Base-by-base conservation (phyloP, 164 flowering plant genomes). In the Litsea cubeba region DNA sequence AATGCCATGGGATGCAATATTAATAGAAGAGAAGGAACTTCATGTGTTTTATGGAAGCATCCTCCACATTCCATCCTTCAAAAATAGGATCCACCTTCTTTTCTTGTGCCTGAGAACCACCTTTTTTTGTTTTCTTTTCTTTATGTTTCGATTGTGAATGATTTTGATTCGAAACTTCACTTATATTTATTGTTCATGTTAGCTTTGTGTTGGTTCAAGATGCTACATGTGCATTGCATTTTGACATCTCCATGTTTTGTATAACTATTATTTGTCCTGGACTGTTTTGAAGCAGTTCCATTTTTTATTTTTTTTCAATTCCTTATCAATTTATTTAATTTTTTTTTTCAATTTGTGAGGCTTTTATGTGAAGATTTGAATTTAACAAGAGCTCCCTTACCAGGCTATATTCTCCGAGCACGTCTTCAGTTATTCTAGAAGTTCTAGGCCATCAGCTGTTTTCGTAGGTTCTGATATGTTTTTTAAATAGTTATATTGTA, bases 381-480 rank as follows among this genome's bases (percentile, higher is more conserved):
- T 3, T 15, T 54, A 54, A 17, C n/a, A 18, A 54, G 50, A 28
- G n/a, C 32, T 69, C 49, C 25, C 40, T 62, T 10, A 72, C 23
- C 84, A 93, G 98, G 85, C 76, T 91, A 49, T 91, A 93, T 82
- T 84, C 88, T 63, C 97, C 97, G 22, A 71, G 76, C 71, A 89
- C 95, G 3, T 88, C 89, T 46, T 84, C 87, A 23, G 83, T 93
- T 71, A 54, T 70, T 49, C 77, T 93, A 75, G 95, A 93, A 76
- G 83, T 88, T 72, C 73, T 93, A 69, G 94, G 95, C 66, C 89
- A 90, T 82, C 86, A 90, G 63, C 80, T 93, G 77, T 51, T 70
- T 51, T 22, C n/a, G 54, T 18, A 28, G 32, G 69, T 30, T 64
- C 15, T 25, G 46, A 0, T 40, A 40, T 40, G 46, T 40, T 40